A percentile compares a stretch with the other conserved stretches of the same genome.
Conservation (phyloP, 1,284 basidiomycete genomes). For the Melanopsichium pennsylvanicum region DNA sequence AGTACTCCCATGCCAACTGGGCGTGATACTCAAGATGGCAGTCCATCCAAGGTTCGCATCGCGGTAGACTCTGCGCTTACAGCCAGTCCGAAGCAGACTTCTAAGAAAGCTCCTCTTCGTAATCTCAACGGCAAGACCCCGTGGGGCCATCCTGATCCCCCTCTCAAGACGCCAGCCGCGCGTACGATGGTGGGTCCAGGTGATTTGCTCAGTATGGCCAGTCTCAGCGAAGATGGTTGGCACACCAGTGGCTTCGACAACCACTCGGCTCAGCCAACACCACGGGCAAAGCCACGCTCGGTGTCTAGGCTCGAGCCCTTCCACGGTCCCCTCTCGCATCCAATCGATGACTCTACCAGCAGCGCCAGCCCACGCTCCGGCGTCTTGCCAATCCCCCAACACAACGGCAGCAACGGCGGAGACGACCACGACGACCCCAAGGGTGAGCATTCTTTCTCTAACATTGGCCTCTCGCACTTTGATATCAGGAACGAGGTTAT, state of each 20-base stretch:
- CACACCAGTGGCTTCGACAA: constrained; percentile 24
- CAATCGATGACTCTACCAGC: constrained; percentile 29
- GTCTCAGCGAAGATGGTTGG: constrained; percentile 40
- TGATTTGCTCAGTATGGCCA: constrained; percentile 70
- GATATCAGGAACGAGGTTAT: constrained; percentile 93
- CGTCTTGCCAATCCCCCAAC: constrained; percentile 16
- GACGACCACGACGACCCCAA: constrained; percentile 8
- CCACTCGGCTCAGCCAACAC: constrained; percentile 40
- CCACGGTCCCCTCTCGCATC: constrained; percentile 29
- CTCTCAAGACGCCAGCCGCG: constrained; percentile 56
- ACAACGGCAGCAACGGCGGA: constrained; percentile 8
- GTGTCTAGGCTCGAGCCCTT: constrained; percentile 42
- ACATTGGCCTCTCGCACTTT: constrained; percentile 72
- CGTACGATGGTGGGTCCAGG: constrained; percentile 67
- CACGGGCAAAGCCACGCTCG: constrained; percentile 30
- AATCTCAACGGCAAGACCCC: constrained; percentile 39
- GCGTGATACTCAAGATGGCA: neutral
- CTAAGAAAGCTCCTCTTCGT: constrained; percentile 5
- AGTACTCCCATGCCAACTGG: constrained; percentile 26
- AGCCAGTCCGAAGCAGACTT: constrained; percentile 20
- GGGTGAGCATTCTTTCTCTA: constrained; percentile 25
- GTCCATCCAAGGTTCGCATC: constrained; percentile 23
- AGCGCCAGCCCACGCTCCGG: constrained; percentile 23
- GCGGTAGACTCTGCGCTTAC: constrained; percentile 5
- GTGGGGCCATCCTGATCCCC: constrained; percentile 58